Evolutionary conservation across 2,329 filamentous ascomycete genomes (phyloP).

Genomic region (Colletotrichum neosansevieriae): DNA sequence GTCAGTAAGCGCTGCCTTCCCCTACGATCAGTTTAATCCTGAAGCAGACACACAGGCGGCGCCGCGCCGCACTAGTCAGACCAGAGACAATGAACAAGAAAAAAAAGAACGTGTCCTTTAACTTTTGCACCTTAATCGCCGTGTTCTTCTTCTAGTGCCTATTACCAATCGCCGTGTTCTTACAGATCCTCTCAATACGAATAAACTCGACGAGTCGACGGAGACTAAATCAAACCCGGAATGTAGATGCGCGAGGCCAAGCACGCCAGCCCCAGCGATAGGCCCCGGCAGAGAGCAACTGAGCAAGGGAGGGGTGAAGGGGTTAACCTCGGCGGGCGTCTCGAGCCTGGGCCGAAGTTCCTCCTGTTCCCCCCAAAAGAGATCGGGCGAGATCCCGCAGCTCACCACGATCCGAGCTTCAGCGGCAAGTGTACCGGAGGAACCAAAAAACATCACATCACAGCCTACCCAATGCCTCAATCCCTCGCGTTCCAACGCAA

Average conservation of each 20-base stretch:
- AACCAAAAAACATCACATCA: not conserved
- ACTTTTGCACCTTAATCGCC: not conserved
- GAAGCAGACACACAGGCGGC: no score
- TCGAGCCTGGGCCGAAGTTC: not conserved
- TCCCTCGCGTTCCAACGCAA: constrained; percentile 6
- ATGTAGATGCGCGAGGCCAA: constrained; percentile 2
- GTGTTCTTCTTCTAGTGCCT: no score
- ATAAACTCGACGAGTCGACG: not conserved
- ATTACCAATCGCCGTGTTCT: no score
- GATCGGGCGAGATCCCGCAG: constrained; percentile 8
- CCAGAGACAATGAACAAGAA: no score
- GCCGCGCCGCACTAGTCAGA: no score
- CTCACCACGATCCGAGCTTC: no score
- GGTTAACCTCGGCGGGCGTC: no score
- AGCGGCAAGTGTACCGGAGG: not conserved
- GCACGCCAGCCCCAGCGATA: not conserved
- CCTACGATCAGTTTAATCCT: no score
- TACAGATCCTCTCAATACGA: not conserved
- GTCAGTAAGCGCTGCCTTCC: not conserved
- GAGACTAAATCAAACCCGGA: constrained; percentile 2
- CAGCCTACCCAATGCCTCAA: not conserved
- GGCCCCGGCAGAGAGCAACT: no score
- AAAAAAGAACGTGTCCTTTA: not conserved
- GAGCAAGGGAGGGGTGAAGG: no score
- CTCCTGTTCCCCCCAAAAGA: not conserved